Evolutionary conservation across 805 yeast species (phyloP).

Genomic region (Cyberlindnera suaveolens): DNA sequence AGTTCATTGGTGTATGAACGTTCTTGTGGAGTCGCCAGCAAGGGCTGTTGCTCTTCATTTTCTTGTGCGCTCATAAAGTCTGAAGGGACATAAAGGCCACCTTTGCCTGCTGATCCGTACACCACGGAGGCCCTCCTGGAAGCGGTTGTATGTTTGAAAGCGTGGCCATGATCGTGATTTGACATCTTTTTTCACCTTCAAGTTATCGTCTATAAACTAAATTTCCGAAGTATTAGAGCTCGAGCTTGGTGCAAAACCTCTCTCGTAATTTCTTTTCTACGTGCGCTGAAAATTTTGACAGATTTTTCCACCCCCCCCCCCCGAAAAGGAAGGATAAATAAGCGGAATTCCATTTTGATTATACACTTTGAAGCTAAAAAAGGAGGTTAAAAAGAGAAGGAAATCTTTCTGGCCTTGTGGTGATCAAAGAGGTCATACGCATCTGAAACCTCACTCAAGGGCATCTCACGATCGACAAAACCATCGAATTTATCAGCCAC

Average conservation of each 20-base stretch:
- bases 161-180: slow-evolving; percentile 9
- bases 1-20: slow-evolving; percentile 7
- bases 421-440: slow-evolving; percentile 48
- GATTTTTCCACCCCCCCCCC: too few species aligned
- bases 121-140: slow-evolving; percentile 22
- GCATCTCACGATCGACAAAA: slow-evolving; percentile 44
- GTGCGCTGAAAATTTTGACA: too few species aligned
- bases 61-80: slow-evolving; percentile 4
- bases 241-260: too few species aligned
- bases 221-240: background rate
- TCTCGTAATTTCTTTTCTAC: too few species aligned
- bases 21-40: background rate
- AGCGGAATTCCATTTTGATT: too few species aligned
- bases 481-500: slow-evolving; percentile 39
- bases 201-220: background rate
- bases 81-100: slow-evolving; percentile 18
- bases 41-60: slow-evolving; percentile 1
- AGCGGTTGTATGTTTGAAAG: slow-evolving; percentile 20
- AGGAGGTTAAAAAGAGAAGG: slow-evolving; percentile 26
- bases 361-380: background rate
- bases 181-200: background rate
- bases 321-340: too few species aligned
- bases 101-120: slow-evolving; percentile 20
- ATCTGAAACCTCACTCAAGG: slow-evolving; percentile 37
- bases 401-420: slow-evolving; percentile 50